These are phyloP conservation scores for Hippophae gyantsensis DNA, from an alignment of 306 rosid species.

Conservation along the genomic window DNA sequence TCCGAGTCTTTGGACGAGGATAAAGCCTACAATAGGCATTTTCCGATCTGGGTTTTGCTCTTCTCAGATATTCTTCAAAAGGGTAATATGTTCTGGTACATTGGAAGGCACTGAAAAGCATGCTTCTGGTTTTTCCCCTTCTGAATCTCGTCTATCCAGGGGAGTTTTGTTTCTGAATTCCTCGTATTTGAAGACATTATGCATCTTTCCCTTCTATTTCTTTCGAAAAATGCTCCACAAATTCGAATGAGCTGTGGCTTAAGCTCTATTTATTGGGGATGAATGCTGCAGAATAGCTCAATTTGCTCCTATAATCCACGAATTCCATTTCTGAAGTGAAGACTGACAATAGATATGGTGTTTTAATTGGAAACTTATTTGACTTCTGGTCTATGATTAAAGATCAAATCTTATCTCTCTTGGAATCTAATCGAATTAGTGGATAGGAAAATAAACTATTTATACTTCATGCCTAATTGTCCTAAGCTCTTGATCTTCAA, in stretches of 20 bases:
- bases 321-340: too few species aligned
- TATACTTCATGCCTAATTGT: too few species aligned
- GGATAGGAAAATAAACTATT: too few species aligned
- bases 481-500: too few species aligned
- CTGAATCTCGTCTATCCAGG: constrained; percentile 63
- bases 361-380: too few species aligned
- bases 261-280: neutral
- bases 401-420: too few species aligned
- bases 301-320: too few species aligned
- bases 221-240: neutral
- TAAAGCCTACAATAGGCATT: constrained; percentile 34
- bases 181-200: neutral
- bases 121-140: constrained; percentile 47
- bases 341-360: too few species aligned
- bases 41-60: constrained; percentile 51
- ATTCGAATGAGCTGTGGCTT: neutral
- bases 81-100: constrained; percentile 42
- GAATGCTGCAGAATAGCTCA: too few species aligned
- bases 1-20: constrained; percentile 39
- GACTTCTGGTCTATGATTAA: too few species aligned
- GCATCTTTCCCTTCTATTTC: too few species aligned
- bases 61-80: constrained; percentile 31
- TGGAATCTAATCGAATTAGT: too few species aligned
- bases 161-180: constrained; percentile 16
- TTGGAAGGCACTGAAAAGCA: constrained; percentile 40